These are phyloP conservation scores for Takashimella koratensis DNA, from an alignment of 1,284 basidiomycete species.

Conservation along the genomic window DNA sequence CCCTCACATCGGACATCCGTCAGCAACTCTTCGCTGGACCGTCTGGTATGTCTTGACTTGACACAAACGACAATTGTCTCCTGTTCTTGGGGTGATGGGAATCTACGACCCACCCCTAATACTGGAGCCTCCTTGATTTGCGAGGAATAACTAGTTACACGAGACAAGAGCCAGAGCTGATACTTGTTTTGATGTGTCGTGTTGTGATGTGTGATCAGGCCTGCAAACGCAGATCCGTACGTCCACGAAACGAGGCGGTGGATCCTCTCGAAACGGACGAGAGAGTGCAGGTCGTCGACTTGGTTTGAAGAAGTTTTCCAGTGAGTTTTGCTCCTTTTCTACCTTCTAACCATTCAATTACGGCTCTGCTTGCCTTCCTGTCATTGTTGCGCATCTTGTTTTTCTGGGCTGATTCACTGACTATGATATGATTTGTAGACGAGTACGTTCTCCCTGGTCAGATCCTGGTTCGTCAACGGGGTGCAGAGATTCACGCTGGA, in stretches of 20 bases:
- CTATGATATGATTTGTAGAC: constrained; percentile 53
- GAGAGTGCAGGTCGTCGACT: constrained; percentile 85
- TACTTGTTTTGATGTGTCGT: too few species aligned
- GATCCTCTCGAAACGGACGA: constrained; percentile 83
- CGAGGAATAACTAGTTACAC: too few species aligned
- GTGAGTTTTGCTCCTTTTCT: constrained; percentile 54
- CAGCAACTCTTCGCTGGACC: constrained; percentile 39
- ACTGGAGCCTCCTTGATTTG: too few species aligned
- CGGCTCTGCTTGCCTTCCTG: background rate
- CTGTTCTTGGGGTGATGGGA: background rate
- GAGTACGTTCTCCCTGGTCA: constrained; percentile 86
- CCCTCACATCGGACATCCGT: constrained; percentile 25
- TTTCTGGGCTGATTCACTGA: constrained; percentile 1
- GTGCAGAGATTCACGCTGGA: constrained; percentile 82
- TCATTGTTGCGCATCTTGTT: background rate
- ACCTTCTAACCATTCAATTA: background rate
- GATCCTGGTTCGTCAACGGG: constrained; percentile 89
- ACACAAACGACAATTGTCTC: too few species aligned
- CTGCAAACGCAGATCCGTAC: constrained; percentile 64
- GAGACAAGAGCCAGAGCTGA: too few species aligned
- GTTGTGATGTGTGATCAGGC: too few species aligned
- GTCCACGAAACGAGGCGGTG: constrained; percentile 90
- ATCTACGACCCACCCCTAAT: constrained; percentile 8
- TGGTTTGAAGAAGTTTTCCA: constrained; percentile 90
- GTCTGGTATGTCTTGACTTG: constrained; percentile 35